phyloP scores from a whole-genome alignment of 106 monocot species.

The Vanilla planifolia region DNA sequence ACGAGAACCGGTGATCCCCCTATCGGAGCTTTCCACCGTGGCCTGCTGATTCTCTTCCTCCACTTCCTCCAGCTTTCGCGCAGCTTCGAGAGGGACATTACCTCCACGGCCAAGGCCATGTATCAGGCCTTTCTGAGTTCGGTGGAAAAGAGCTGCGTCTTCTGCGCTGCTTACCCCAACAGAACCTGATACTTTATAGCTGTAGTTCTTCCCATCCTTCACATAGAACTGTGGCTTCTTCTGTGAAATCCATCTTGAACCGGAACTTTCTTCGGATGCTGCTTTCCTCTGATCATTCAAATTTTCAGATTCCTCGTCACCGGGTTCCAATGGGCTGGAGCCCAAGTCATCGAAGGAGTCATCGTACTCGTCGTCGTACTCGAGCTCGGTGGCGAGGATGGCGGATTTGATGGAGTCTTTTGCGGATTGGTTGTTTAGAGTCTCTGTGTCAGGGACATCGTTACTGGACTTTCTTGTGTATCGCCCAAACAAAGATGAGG shows the following conservation, averaged over 20 bases:
- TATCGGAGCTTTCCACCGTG: slow-evolving; percentile 19
- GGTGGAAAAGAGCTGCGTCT: slow-evolving; percentile 60
- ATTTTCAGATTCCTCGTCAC: slow-evolving; percentile 57
- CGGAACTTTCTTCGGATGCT: slow-evolving; percentile 14
- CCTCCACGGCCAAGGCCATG: slow-evolving; percentile 92
- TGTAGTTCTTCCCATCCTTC: slow-evolving; percentile 97
- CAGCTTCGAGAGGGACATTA: slow-evolving; percentile 56
- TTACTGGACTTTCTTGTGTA: slow-evolving; percentile 58
- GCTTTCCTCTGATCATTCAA: slow-evolving; percentile 16
- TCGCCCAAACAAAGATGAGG: slow-evolving; percentile 43
- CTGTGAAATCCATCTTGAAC: slow-evolving; percentile 50
- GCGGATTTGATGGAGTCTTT: slow-evolving; percentile 45
- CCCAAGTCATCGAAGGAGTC: slow-evolving; percentile 97
- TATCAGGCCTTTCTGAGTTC: slow-evolving; percentile 69
- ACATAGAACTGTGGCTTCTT: slow-evolving; percentile 90
- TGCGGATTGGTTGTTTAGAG: slow-evolving; percentile 49
- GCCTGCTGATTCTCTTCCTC: slow-evolving; percentile 12
- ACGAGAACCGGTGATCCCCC: slow-evolving; percentile 28
- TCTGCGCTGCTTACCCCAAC: slow-evolving; percentile 51
- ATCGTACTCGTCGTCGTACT: slow-evolving; percentile 96
- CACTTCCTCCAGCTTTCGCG: slow-evolving; percentile 22
- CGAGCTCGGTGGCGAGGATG: slow-evolving; percentile 50
- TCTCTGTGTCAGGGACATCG: slow-evolving; percentile 19
- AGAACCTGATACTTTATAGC: slow-evolving; percentile 88
- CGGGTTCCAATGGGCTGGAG: slow-evolving; percentile 61